phyloP scores from a whole-genome alignment of 116 monocot species.

The Iris pallida region DNA sequence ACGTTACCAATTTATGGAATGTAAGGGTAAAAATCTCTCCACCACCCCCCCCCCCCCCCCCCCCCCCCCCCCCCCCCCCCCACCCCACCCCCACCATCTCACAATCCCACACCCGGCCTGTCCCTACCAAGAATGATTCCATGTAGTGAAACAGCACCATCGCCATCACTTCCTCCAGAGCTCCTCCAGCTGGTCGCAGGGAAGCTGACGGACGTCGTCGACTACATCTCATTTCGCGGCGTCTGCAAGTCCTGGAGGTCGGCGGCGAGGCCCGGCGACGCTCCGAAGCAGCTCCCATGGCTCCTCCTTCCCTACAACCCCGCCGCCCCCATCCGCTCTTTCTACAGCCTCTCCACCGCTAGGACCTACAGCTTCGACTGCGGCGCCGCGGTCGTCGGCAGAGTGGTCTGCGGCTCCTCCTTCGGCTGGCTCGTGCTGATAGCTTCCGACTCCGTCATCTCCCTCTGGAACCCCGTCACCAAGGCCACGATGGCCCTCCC shows the following conservation, averaged over 20 bases:
- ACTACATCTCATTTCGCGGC: constrained; percentile 13
- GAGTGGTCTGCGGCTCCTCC: constrained; percentile 4
- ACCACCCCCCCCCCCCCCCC: too few species aligned
- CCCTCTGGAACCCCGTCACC: constrained; percentile 9
- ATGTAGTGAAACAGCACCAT: too few species aligned
- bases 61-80: too few species aligned
- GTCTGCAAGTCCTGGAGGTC: constrained; percentile 17
- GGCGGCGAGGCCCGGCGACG: neutral
- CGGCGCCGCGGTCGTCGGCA: neutral
- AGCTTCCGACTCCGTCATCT: constrained; percentile 10
- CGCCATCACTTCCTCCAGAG: constrained; percentile 15
- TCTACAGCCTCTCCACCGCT: constrained; percentile 7
- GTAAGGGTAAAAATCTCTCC: too few species aligned
- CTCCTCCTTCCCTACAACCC: constrained; percentile 21
- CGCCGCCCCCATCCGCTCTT: neutral
- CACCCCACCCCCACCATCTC: too few species aligned
- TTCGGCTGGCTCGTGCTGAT: constrained; percentile 6
- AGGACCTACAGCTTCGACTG: neutral
- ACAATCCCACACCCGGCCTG: too few species aligned
- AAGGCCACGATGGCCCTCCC: neutral
- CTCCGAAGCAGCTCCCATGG: constrained; percentile 2
- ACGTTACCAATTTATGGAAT: too few species aligned
- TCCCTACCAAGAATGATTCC: too few species aligned
- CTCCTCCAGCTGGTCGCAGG: constrained; percentile 4
- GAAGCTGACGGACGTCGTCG: constrained; percentile 1